A percentile compares a stretch with the other conserved stretches of the same genome.
Evolutionary conservation across 768 basidiomycete species (phyloP).

Genomic region (Collybia sordida): DNA sequence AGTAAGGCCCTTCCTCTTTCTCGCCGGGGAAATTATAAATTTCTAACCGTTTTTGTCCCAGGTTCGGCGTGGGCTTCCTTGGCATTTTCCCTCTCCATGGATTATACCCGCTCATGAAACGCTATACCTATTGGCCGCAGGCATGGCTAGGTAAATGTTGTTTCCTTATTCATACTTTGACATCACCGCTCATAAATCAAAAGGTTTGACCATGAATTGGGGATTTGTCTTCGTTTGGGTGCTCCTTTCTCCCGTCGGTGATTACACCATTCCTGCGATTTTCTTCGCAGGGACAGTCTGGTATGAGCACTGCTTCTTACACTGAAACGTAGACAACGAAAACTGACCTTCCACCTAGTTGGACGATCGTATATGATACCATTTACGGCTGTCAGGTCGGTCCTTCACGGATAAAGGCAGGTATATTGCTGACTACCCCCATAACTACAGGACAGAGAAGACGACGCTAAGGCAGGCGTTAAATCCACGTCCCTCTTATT

Average conservation of each 20-base stretch:
- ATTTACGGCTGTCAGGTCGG: constrained; percentile 12
- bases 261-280: background rate
- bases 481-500: constrained; percentile 59
- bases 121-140: constrained; percentile 41
- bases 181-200: background rate
- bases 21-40: background rate
- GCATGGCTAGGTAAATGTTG: constrained; percentile 30
- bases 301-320: background rate
- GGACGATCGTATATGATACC: constrained; percentile 11
- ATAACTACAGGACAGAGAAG: constrained; percentile 43
- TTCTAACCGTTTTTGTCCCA: constrained; percentile 4
- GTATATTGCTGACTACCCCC: constrained; percentile 56
- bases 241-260: constrained; percentile 9
- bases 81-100: constrained; percentile 23
- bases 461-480: constrained; percentile 53
- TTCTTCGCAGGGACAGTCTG: constrained; percentile 9
- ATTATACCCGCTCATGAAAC: constrained; percentile 42
- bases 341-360: background rate
- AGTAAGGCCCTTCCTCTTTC: background rate
- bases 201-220: constrained; percentile 25
- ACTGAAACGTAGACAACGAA: too few relatives aligned
- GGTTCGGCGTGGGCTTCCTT: constrained; percentile 16
- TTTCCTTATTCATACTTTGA: background rate
- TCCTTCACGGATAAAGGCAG: constrained; percentile 1
- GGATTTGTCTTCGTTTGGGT: constrained; percentile 19